Base-by-base conservation (phyloP, 1,139 yeast genomes). In the Yamadazyma mexicana region DNA sequence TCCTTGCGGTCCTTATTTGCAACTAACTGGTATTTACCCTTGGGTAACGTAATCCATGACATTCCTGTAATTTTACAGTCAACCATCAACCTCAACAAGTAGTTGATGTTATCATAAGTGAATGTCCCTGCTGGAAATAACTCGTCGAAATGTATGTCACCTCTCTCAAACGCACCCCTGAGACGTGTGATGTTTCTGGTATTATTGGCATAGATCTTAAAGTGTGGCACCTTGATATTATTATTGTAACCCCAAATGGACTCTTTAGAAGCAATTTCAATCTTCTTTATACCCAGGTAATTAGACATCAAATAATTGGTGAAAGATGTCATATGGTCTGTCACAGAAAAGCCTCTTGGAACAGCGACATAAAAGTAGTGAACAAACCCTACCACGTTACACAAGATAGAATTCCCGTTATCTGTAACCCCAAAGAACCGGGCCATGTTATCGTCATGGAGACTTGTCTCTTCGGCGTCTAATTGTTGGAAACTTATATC, bases 11-110 rank as follows among this genome's bases (percentile, higher is more conserved):
- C 41, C 1, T 54, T 47, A 1, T 58, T 52, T 25, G 33, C 28
- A 5, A 79, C 71, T 43, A 83, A 43, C 1, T 56, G 51, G 58
- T 89, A 94, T 50, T 78, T 84, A 0, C 81, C 81, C 40, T 74
- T 78, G 0, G 98, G 98, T 17, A 92, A 71, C 0, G 96, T 87
- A 32, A 94, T 73, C 99, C 99, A 94, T 18, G 95, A 86, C 98
- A 94, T 92, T 34, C 99, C 99, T 0, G 92, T 86, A 45, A 87
- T 83, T 38, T 83, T 79, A 61, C 95, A 83, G 62, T 94, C 99
- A 38, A 92, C 81, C 95, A 94, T 89, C 59, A 91, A 70, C 50
- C 98, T 73, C 45, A 94, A 63, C 35, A 88, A 73, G 59, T 85
- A 94, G 43, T 89, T 88, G 47, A 94, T 81, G 57, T 92, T 94